Base-by-base conservation (phyloP, 768 basidiomycete species). In the Tricholoma bakamatsutake region DNA sequence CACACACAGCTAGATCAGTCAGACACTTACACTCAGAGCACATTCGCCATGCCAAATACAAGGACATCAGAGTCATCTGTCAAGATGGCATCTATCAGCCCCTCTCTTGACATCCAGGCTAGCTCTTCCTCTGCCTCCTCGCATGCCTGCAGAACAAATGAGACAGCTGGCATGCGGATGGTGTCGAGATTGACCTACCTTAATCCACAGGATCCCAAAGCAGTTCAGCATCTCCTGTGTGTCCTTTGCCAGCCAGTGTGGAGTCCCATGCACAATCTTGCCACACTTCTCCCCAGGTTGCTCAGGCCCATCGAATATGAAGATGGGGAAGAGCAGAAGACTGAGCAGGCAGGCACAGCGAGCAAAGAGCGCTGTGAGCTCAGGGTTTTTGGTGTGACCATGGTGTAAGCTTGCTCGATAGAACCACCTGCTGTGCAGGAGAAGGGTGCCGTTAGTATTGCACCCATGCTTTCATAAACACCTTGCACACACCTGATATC, bases 171-270 rank as follows among this genome's bases (percentile, higher is more conserved):
- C 37, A 3, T 15, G 37, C 37, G 13, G 13, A 42, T 18, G 40
- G 18, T 24, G 21, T 1, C n/a, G 18, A 42, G 40, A 42, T 18
- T 4, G 5, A 18, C 6, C 7, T 42, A 50, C 49, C 49, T 50
- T 2, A 9, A 50, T 30, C 49, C 49, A 50, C 10, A 17, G 40
- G 21, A 50, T 33, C n/a, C n/a, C n/a, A n/a, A n/a, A n/a, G n/a
- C n/a, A n/a, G n/a, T n/a, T n/a, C n/a, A n/a, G n/a, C n/a, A n/a
- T n/a, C n/a, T n/a, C n/a, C n/a, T n/a, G n/a, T n/a, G n/a, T n/a
- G n/a, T n/a, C n/a, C n/a, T n/a, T n/a, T n/a, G n/a, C n/a, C n/a
- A 73, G 75, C 0, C 72, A 72, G 62, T 76, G 73, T 0, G 62
- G 60, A 0, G 65, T 65, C 1, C 77, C 58, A 47, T 73, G 72